Base-by-base conservation (phyloP, 2,329 filamentous ascomycete species). In the Incumbomyces lentus region DNA sequence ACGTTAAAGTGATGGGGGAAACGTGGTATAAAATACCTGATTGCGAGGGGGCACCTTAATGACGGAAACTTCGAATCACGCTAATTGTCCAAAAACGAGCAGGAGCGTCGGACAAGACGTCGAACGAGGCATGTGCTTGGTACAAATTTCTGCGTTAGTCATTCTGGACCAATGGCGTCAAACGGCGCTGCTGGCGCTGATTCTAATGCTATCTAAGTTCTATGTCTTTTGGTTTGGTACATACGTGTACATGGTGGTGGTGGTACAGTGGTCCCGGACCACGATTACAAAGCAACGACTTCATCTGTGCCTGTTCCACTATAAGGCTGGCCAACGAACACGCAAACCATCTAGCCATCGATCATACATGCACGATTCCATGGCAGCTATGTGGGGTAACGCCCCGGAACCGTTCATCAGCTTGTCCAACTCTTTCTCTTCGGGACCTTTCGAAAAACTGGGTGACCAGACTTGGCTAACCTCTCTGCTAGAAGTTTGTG, bases 301-400 rank as follows among this genome's bases (percentile, higher is more conserved):
- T n/a, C 32, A 30, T n/a, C 13, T 18, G 26, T 42, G 40, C 16
- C 30, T 34, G 26, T 30, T 32, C 40, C 42, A 14, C 37, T 48
- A 43, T 19, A 48, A 22, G 13, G 40, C 47, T 26, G 31, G 36
- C 84, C 84, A 89, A 47, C 84, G 73, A 46, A 78, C 74, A 53
- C 81, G 80, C 57, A 96, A 69, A 1, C 87, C 88, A 49, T 93
- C 86, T 2, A 82, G 80, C 92, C 92, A 98, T 36, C 90, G 78
- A 13, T 82, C 79, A 66, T 95, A 96, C 16, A 98, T 75, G 16
- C 94, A 86, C 62, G 95, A 88, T 1, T 86, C 86, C 32, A 96
- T 73, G 61, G 94, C 80, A 60, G 87, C 86, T 54, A 84, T 85
- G 65, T 95, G 90, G 64, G 95, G 89, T 86, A 95, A 90, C 2